Base-by-base conservation (phyloP, 2,329 filamentous ascomycete species). In the Dactylellina leptospora region DNA sequence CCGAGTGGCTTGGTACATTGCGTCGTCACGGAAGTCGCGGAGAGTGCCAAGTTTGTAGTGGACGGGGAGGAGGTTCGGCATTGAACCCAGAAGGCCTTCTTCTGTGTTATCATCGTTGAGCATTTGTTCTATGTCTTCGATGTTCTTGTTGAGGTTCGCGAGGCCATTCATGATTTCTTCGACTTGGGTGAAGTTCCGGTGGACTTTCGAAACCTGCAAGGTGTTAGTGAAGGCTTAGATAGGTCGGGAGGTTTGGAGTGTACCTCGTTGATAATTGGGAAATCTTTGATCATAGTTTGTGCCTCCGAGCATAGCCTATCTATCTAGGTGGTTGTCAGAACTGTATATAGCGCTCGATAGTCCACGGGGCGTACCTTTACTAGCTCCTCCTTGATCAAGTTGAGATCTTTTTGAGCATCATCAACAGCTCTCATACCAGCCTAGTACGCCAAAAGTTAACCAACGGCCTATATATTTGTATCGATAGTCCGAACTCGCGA, bases 241-340 rank as follows among this genome's bases (percentile, higher is more conserved):
- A 4, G 28, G 8, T 16, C 18, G 13, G 33, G 27, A 27, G 18
- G 20, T 2, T 13, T 51, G 18, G 53, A 44, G 33, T 59, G 47
- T 56, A 76, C 90, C 73, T 91, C 83, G 80, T 96, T 95, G 83
- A 96, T 95, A 78, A 92, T 91, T 33, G 90, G 89, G 81, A 99
- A 97, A 83, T 99, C 95, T 78, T 90, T 88, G 78, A 99, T 96
- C 87, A 97, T 97, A 79, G 91, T 92, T 83, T 97, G 93, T 60
- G 93, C 93, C 81, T 99, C 96, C 74, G 93, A 92, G 82, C 95
- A 99, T 75, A 99, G 86, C 82, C 91, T 92, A 83, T 99, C 95
- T 78, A 99, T 97, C 75, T 66, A 28, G 16, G 16, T 30, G 8
- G 16, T n/a, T 74, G 22, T 44, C 28, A 56, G 16, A 30, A 36